A percentile compares a stretch with the other conserved stretches of the same genome.
Conservation (phyloP, 768 basidiomycete species). For the Kwoniella pini region DNA sequence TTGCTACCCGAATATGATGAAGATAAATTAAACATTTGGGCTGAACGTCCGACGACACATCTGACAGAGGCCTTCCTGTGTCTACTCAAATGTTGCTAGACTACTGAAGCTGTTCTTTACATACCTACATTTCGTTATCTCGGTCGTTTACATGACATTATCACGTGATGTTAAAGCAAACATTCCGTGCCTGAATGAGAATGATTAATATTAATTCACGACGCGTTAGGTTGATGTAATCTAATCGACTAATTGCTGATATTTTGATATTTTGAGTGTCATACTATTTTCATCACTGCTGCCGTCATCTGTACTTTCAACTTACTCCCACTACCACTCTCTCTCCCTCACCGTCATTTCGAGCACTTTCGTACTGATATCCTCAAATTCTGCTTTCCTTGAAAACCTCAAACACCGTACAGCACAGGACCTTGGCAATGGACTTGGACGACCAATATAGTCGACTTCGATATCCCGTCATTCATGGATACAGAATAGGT, state of each 20-base stretch:
- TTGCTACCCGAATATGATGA: too few species aligned
- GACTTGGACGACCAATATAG: slow-evolving; percentile 14
- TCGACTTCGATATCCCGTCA: slow-evolving; percentile 29
- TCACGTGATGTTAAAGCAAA: background rate
- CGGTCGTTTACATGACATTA: background rate
- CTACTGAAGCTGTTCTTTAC: too few species aligned
- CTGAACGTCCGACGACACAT: too few species aligned
- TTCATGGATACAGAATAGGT: slow-evolving; percentile 66
- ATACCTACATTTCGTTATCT: background rate
- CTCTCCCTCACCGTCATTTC: too few species aligned
- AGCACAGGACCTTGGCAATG: too few species aligned
- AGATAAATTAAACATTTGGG: too few species aligned
- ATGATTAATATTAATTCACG: background rate
- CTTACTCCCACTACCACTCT: background rate
- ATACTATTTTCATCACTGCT: background rate
- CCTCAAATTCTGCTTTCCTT: too few species aligned
- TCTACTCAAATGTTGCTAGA: too few species aligned
- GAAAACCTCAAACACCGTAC: too few species aligned
- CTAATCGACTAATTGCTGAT: background rate
- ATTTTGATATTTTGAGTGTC: background rate
- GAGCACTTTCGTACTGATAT: too few species aligned
- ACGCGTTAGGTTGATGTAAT: slow-evolving; percentile 5
- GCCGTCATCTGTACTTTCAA: background rate
- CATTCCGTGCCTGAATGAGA: background rate
- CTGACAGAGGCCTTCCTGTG: too few species aligned